Percentiles rank a stretch among this genome's conserved stretches.
Conservation (phyloP, 1,139 yeast genomes). For the Magnusiomyces ingens region DNA sequence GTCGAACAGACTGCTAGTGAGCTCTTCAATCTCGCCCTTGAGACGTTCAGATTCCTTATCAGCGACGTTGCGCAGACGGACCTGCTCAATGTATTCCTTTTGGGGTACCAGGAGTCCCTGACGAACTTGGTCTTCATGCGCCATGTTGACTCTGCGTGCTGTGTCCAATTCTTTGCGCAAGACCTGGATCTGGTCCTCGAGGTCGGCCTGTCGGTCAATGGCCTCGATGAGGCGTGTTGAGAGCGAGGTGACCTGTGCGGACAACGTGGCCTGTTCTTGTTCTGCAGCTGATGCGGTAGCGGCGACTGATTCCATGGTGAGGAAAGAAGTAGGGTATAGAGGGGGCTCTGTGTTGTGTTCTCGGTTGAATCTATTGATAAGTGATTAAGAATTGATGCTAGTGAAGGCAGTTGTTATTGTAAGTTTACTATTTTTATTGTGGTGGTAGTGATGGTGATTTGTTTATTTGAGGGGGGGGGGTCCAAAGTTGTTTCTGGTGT, state of each 20-base stretch:
- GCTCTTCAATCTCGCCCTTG: conserved; percentile 62
- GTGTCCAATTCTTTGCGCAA: conserved; percentile 27
- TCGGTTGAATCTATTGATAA: too few relatives aligned
- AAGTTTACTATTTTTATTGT: too few relatives aligned
- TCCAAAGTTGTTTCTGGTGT: too few relatives aligned
- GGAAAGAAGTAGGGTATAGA: too few relatives aligned
- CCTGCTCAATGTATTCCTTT: conserved; percentile 22
- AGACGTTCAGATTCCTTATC: conserved; percentile 34
- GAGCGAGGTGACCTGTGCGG: conserved; percentile 31
- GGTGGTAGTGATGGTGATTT: too few relatives aligned
- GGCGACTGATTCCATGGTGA: too few relatives aligned
- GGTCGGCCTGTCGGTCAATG: conserved; percentile 33
- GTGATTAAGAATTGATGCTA: too few relatives aligned
- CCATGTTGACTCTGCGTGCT: conserved; percentile 24
- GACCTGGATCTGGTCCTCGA: conserved; percentile 32
- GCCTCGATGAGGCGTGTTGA: conserved; percentile 34
- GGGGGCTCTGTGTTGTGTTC: too few relatives aligned
- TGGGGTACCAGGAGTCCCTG: conserved; percentile 24
- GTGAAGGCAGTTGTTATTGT: too few relatives aligned
- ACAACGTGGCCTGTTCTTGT: conserved; percentile 13
- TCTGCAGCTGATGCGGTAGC: not conserved
- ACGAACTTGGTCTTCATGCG: conserved; percentile 23
- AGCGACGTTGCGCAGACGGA: conserved; percentile 23
- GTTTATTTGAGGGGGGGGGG: too few relatives aligned
- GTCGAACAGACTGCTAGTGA: conserved; percentile 58